Percentiles rank a stretch among this genome's conserved stretches.
Conservation (phyloP, 768 basidiomycete species). For the Phylloporus rhodoxanthus region DNA sequence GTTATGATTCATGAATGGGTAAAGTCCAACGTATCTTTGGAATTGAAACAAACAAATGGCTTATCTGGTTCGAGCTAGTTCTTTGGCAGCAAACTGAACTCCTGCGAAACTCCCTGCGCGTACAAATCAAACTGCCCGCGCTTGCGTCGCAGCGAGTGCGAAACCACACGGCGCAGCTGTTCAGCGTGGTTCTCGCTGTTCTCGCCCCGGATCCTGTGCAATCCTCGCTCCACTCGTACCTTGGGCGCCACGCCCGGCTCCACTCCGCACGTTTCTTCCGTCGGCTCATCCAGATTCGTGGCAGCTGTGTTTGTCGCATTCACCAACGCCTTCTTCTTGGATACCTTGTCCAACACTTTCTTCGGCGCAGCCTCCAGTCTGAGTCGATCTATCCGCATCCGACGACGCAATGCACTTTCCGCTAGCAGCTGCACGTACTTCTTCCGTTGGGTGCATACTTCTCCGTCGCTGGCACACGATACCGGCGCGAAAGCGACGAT, state of each 20-base stretch:
- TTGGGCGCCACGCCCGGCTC: neutral
- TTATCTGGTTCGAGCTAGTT: no score
- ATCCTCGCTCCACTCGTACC: neutral
- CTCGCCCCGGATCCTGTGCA: slow-evolving; percentile 11
- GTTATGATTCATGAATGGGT: neutral
- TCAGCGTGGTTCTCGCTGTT: neutral
- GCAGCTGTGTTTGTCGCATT: slow-evolving; percentile 13
- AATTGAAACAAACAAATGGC: no score
- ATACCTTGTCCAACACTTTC: neutral
- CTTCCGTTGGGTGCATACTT: slow-evolving; percentile 7
- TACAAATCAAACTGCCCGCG: slow-evolving; percentile 14
- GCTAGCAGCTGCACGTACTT: slow-evolving; percentile 18
- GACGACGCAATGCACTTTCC: slow-evolving; percentile 19
- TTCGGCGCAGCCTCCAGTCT: neutral
- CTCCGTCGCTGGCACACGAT: neutral
- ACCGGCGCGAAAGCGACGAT: neutral
- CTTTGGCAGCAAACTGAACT: slow-evolving; percentile 15
- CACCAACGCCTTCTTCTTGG: slow-evolving; percentile 11
- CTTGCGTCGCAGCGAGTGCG: slow-evolving; percentile 5
- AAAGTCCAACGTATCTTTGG: neutral
- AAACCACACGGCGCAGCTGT: neutral
- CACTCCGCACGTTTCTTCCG: neutral
- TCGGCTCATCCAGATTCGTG: no score
- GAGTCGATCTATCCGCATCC: slow-evolving; percentile 7
- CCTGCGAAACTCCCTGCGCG: slow-evolving; percentile 4